A percentile compares a stretch with the other conserved stretches of the same genome.
These are phyloP conservation scores for Ophiostoma tasmaniense DNA, from an alignment of 2,329 filamentous ascomycete genomes.

Conservation along the genomic window DNA sequence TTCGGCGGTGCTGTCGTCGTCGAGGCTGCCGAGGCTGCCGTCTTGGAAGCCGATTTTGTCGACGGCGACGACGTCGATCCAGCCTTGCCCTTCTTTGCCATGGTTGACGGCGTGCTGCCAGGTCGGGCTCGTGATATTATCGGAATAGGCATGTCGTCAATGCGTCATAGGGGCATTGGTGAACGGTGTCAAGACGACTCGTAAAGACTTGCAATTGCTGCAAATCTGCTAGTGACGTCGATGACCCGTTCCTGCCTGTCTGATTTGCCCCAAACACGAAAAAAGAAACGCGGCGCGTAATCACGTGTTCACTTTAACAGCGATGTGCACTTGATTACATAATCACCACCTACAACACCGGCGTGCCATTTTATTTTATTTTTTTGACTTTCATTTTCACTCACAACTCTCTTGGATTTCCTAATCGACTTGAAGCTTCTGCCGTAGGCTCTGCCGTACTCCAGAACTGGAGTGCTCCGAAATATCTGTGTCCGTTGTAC, in stretches of 20 bases:
- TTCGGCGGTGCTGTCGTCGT: constrained; percentile 32
- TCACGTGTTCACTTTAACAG: neutral
- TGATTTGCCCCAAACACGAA: neutral
- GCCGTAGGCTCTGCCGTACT: too few relatives aligned
- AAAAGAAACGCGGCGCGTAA: neutral
- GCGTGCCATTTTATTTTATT: too few relatives aligned
- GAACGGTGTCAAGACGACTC: neutral
- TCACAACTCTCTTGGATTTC: too few relatives aligned
- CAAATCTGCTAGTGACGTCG: neutral
- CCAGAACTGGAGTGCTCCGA: too few relatives aligned
- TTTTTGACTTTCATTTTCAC: neutral
- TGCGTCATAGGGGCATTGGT: neutral
- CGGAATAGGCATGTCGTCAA: constrained; percentile 12
- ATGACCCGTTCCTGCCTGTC: neutral
- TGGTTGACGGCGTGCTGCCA: constrained; percentile 11
- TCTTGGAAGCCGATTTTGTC: neutral
- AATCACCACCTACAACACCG: neutral
- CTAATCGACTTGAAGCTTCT: too few relatives aligned
- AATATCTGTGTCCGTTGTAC: too few relatives aligned
- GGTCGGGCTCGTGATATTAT: constrained; percentile 11
- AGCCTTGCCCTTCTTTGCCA: constrained; percentile 15
- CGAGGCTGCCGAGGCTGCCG: constrained; percentile 16
- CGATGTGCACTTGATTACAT: neutral
- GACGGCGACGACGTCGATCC: constrained; percentile 10
- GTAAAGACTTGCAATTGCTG: neutral